Base-by-base conservation (phyloP, 441 rosid genomes). In the Gossypium laxum region DNA sequence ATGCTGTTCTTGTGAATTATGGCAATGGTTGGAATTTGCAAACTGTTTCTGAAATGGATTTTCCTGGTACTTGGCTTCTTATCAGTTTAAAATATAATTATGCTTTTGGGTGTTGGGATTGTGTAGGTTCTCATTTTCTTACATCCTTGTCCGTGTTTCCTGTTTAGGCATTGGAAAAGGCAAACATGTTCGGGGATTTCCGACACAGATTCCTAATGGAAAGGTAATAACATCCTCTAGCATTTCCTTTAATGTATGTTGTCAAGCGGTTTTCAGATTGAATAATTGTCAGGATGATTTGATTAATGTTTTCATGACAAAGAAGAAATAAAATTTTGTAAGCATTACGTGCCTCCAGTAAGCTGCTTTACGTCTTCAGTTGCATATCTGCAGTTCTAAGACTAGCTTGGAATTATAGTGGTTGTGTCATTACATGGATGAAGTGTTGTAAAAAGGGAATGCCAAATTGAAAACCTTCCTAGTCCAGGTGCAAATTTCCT, bases 11-110 rank as follows among this genome's bases (percentile, higher is more conserved):
- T 77, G 88, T 84, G 2, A 72, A 80, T 77, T 93, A 85, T 61
- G 92, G 95, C 50, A 51, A 70, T 78, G 89, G 78, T 34, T 91
- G 97, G 98, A 89, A 65, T 77, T 71, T 92, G 82, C 85, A 74
- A 65, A 81, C 93, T 7, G 88, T 90, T 62, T 48, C 72, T 52
- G 88, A 77, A 52, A 18, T 72, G 21, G 84, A 82, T 74, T 74
- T 64, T 72, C 63, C 78, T 6, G 87, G 89, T 89, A 82, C 69
- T 19, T 62, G 11, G 18, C 2, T 64, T 61, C 12, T 26, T 28
- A 30, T 5, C 1, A 1, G 3, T 50, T 21, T 57, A 3, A 19
- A 2, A 10, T 71, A n/a, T 55, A 7, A 3, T 15, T 4, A 19
- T 58, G 24, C 1, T 72, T 30, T 4, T 14, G 5, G 21, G 18